Evolutionary conservation across 495 filamentous ascomycete genomes (phyloP), one percentile per base, ranked within the genome.

Genomic region (Penicillium coffeae): DNA sequence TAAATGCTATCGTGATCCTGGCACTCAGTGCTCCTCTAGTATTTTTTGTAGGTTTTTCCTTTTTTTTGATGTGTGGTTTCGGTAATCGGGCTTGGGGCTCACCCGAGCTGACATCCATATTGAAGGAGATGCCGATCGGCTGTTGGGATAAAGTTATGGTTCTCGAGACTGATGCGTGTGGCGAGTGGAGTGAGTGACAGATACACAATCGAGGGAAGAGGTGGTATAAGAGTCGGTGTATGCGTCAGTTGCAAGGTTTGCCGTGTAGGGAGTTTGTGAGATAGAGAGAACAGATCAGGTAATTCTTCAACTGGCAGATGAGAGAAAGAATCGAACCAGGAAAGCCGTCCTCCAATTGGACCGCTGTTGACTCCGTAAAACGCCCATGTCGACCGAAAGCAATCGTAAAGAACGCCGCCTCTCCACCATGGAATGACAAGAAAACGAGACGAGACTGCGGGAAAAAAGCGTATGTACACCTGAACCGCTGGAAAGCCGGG

Each of bases 1-100:
- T 52, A 60, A 49, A 60, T 55, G 59, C 61, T 63, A 49, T 21
- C 16, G 45, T 47, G 16, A 42, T 32, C 41, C 34, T 44, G 53
- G 51, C 58, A 65, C 50, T 63, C 42, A 63, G 59, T 59, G 51
- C 56, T 60, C 67, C 68, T 62, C 67, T 52, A 46, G 51, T 19
- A 14, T 45, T 60, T 47, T 54, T 60, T 45, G 54, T 51, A 51
- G 55, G 21, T 52, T 50, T 50, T 35, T 50, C 48, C 47, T 35
- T 48, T 41, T 51, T 51, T 21, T 3, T 13, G 35, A 8, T 19
- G 52, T 42, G 50, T 44, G 54, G 54, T 38, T 42, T 55, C 35
- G 21, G 18, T 4, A 13, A 32, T 53, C 58, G 15, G 20, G 18
- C 19, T 13, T 12, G n/a, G 22, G 16, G 16, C n/a, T 4, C 8